Percentiles rank a stretch among this genome's conserved stretches.
Evolutionary conservation across 257 asterid species (phyloP).

Genomic region (Jacaranda copaia): DNA sequence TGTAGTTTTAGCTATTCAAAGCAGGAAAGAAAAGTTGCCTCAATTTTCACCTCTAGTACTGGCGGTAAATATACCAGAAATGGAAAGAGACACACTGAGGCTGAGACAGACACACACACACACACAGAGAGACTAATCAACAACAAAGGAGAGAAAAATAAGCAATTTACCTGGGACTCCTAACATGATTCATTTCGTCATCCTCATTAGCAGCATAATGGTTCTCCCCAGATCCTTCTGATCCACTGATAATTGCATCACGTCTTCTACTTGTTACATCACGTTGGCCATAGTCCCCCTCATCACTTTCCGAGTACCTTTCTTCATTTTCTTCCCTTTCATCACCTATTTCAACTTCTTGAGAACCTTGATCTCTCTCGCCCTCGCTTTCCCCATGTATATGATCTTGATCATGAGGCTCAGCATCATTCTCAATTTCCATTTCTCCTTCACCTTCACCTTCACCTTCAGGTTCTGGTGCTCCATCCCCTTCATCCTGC

Average conservation of each 20-base stretch:
- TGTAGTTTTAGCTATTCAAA: conserved; percentile 8
- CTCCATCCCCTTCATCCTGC: conserved; percentile 82
- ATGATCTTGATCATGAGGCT: conserved; percentile 65
- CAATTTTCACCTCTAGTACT: neutral
- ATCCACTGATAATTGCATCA: conserved; percentile 70
- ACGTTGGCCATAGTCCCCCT: conserved; percentile 70
- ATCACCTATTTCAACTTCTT: conserved; percentile 77
- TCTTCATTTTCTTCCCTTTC: conserved; percentile 86
- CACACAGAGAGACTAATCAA: neutral
- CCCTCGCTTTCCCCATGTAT: conserved; percentile 79
- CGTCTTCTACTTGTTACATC: conserved; percentile 81
- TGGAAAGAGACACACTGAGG: neutral
- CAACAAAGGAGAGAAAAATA: conserved; percentile 12
- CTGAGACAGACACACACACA: neutral
- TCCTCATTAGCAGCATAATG: conserved; percentile 75
- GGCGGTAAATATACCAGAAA: conserved; percentile 11
- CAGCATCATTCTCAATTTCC: conserved; percentile 81
- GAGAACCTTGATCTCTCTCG: conserved; percentile 86
- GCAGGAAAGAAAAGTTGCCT: neutral
- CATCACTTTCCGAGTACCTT: conserved; percentile 81
- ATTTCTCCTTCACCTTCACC: conserved; percentile 66
- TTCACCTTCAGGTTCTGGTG: conserved; percentile 70
- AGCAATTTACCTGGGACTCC: conserved; percentile 66
- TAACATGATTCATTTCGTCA: conserved; percentile 79
- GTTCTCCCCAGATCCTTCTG: conserved; percentile 90